These are phyloP conservation scores for Pilobolus umbonatus DNA, from an alignment of 192 early-diverging fungal genomes.

Conservation along the genomic window DNA sequence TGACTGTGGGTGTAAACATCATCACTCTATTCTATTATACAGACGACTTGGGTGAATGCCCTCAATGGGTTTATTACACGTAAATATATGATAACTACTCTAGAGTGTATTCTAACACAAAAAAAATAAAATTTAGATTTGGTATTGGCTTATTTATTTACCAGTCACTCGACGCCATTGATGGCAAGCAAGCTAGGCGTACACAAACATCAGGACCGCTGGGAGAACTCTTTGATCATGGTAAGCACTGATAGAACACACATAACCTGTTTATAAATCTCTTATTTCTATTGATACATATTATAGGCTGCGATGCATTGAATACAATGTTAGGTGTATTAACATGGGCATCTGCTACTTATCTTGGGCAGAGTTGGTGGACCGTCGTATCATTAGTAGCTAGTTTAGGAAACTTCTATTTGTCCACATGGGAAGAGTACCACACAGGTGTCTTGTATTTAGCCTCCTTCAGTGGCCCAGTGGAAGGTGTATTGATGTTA, in stretches of 20 bases:
- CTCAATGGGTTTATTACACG: conserved; percentile 79
- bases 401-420: conserved; percentile 66
- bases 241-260: conserved; percentile 35
- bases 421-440: conserved; percentile 94
- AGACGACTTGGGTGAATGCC: conserved; percentile 68
- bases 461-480: conserved; percentile 80
- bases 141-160: conserved; percentile 82
- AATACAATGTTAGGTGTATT: conserved; percentile 57
- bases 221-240: conserved; percentile 95
- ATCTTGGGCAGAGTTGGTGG: conserved; percentile 71
- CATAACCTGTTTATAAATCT: background rate
- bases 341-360: conserved; percentile 56
- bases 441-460: conserved; percentile 85
- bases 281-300: background rate
- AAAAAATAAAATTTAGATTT: conserved; percentile 39
- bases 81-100: conserved; percentile 24
- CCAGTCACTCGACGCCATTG: conserved; percentile 88
- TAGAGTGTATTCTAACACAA: background rate
- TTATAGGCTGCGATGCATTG: conserved; percentile 52
- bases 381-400: conserved; percentile 37
- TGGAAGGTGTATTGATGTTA: conserved; percentile 82
- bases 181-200: conserved; percentile 92
- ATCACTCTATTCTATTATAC: conserved; percentile 65
- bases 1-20: conserved; percentile 74
- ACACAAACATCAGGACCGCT: conserved; percentile 83